Evolutionary conservation across 1,139 yeast genomes (phyloP).

Genomic region (Nakaseomyces glabratus): DNA sequence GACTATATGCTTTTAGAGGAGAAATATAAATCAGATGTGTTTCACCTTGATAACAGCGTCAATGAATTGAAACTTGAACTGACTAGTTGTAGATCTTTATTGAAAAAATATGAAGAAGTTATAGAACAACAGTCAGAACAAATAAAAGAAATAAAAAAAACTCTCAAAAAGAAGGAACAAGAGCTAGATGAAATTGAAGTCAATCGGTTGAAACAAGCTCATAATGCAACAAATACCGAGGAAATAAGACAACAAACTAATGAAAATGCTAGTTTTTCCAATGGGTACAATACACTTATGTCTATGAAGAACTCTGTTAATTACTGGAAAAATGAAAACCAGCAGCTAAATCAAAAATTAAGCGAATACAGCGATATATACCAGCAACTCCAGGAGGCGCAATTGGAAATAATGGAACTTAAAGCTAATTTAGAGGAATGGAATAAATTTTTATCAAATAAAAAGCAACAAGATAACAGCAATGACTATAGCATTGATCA

Average conservation of each 20-base stretch:
- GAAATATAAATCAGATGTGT: slow-evolving; percentile 12
- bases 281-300: slow-evolving; percentile 39
- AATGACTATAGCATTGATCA: slow-evolving; percentile 27
- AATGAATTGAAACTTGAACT: slow-evolving; percentile 16
- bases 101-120: slow-evolving; percentile 21
- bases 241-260: slow-evolving; percentile 23
- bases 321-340: slow-evolving; percentile 45
- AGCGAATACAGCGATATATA: slow-evolving; percentile 38
- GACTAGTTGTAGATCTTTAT: slow-evolving; percentile 15
- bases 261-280: slow-evolving; percentile 44
- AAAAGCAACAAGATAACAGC: slow-evolving; percentile 22
- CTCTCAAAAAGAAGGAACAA: slow-evolving; percentile 20
- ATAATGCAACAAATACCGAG: slow-evolving; percentile 23
- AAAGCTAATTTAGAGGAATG: slow-evolving; percentile 31
- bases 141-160: slow-evolving; percentile 16
- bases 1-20: slow-evolving; percentile 17
- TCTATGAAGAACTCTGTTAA: slow-evolving; percentile 40
- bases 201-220: slow-evolving; percentile 17
- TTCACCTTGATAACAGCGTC: slow-evolving; percentile 13
- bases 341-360: slow-evolving; percentile 37
- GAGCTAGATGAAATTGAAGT: slow-evolving; percentile 23
- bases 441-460: slow-evolving; percentile 20
- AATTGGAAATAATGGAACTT: slow-evolving; percentile 44
- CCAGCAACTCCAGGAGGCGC: slow-evolving; percentile 42
- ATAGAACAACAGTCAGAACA: slow-evolving; percentile 16